Evolutionary conservation across 1,139 yeast genomes (phyloP).

Genomic region (Yamadazyma membranifaciens): DNA sequence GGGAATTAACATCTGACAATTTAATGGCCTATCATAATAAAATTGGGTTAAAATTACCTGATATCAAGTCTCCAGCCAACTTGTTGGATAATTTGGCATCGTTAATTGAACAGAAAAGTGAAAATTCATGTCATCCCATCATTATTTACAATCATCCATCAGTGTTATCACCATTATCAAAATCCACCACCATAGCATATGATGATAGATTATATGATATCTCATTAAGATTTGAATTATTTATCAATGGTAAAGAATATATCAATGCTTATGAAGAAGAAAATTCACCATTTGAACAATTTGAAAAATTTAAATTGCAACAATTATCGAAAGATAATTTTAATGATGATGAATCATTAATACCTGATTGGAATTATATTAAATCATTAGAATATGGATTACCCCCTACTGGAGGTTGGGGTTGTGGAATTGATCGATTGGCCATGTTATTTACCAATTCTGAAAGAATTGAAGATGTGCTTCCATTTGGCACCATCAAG

Average conservation of each 20-base stretch:
- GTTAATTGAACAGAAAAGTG: constrained; percentile 60
- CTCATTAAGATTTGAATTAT: constrained; percentile 79
- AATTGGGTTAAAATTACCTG: constrained; percentile 37
- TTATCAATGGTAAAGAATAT: constrained; percentile 76
- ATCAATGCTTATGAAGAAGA: constrained; percentile 97
- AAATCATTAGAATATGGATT: constrained; percentile 85
- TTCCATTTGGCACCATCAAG: constrained; percentile 77
- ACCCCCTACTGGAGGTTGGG: constrained; percentile 99
- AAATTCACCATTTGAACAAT: constrained; percentile 76
- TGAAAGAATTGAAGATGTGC: constrained; percentile 72
- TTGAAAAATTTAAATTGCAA: constrained; percentile 58
- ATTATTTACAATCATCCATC: constrained; percentile 84
- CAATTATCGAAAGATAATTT: constrained; percentile 43
- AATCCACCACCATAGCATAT: constrained; percentile 42
- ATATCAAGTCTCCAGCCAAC: constrained; percentile 47
- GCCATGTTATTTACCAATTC: constrained; percentile 73
- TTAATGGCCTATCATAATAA: constrained; percentile 37
- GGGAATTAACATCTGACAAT: constrained; percentile 31
- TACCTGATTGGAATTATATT: constrained; percentile 74
- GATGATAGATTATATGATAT: constrained; percentile 35
- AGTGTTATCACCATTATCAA: constrained; percentile 83
- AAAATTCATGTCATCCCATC: constrained; percentile 49
- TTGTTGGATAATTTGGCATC: constrained; percentile 68
- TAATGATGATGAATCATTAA: constrained; percentile 59
- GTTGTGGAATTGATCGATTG: constrained; percentile 87